Base-by-base conservation (phyloP, 148 eudicot genomes). In the Silene conica region DNA sequence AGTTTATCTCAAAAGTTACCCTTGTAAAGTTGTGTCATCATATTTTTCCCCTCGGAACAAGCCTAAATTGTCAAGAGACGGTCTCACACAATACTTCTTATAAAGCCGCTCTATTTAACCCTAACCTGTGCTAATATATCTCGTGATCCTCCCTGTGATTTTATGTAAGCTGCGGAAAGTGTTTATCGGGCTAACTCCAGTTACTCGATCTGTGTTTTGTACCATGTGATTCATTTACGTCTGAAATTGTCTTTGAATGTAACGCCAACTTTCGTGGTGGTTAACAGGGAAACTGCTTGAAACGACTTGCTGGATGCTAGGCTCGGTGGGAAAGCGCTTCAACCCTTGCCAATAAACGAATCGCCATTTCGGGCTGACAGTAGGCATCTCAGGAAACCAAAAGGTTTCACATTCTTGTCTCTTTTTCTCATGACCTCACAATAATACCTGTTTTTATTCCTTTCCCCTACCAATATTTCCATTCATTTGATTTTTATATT, bases 261-360 rank as follows among this genome's bases (percentile, higher is more conserved):
- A 19, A 67, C 0, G 45, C 26, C 20, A 67, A 16, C 13, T 67
- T 67, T 19, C 41, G 50, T 67, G 72, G 18, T 11, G 31, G 20
- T 62, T 38, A 56, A 54, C 87, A 84, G 87, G 87, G 62, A 81
- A 78, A 70, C 62, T 84, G 76, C 16, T 81, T 72, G 80, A 84
- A 81, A 55, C 70, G 74, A 74, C 82, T 9, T 84, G 87, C 57
- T 25, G 84, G 78, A 73, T 78, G 78, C 69, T 84, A 43, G 77
- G 78, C 60, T 25, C 80, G 54, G 60, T 84, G 71, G 79, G 69
- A 75, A 80, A 69, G 63, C 79, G 71, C 48, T 59, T 84, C 18
- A 50, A 13, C 55, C 16, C 55, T 76, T 84, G 87, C 80, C 63
- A 73, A 31, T 84, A 71, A 84, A 78, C 3, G 41, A 78, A 57